Conservation (phyloP, 2,329 filamentous ascomycete genomes). For the Fusarium concolor region DNA sequence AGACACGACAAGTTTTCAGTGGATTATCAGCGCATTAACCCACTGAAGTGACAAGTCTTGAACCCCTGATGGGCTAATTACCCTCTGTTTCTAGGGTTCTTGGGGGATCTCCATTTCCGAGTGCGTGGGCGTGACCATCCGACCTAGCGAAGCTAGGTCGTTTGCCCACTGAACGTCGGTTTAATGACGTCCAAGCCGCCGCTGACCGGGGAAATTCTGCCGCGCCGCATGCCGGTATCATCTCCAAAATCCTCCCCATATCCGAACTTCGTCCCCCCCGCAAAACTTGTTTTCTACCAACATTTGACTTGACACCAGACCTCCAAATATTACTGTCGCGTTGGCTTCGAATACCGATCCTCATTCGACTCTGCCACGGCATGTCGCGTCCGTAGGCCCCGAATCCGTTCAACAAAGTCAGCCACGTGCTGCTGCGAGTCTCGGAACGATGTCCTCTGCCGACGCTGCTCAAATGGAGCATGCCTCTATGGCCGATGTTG, state of each 20-base stretch:
- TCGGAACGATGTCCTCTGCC: constrained; percentile 64
- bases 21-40: constrained; percentile 24
- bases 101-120: constrained; percentile 22
- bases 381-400: constrained; percentile 43
- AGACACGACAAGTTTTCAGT: constrained; percentile 15
- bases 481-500: constrained; percentile 68
- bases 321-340: neutral
- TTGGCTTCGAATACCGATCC: constrained; percentile 13
- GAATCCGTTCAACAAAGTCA: constrained; percentile 31
- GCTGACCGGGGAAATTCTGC: constrained; percentile 47
- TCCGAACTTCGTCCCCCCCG: constrained; percentile 25
- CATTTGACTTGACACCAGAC: neutral
- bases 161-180: constrained; percentile 36
- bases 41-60: constrained; percentile 21
- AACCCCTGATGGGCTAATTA: constrained; percentile 11
- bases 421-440: constrained; percentile 41
- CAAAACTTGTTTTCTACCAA: constrained; percentile 20
- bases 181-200: constrained; percentile 47
- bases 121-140: constrained; percentile 37
- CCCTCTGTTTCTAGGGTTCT: constrained; percentile 29
- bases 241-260: constrained; percentile 39
- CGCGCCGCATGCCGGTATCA: constrained; percentile 33
- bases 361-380: constrained; percentile 31
- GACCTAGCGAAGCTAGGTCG: constrained; percentile 8
- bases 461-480: constrained; percentile 66